Base-by-base conservation (phyloP, 2,329 filamentous ascomycete species). In the Alternaria postmessia region DNA sequence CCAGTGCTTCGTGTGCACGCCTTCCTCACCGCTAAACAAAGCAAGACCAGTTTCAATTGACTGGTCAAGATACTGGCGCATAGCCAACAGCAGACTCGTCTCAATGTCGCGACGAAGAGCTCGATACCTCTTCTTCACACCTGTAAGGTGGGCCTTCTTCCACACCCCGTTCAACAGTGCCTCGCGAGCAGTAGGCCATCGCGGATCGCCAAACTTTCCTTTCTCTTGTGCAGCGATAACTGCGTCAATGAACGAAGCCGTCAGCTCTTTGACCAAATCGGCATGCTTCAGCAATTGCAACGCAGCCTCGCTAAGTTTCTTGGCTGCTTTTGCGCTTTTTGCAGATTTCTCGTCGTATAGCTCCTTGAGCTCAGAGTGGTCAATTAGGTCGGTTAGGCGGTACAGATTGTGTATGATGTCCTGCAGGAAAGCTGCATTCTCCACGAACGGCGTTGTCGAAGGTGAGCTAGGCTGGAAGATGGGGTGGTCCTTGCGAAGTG, bases 31-130 rank as follows among this genome's bases (percentile, higher is more conserved):
- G 34, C 58, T 68, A 51, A 71, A 69, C 14, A 70, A 53, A 16
- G 69, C 65, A 7, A 74, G 56, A 1, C 70, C 72, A 7, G 70
- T 73, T 26, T 75, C 71, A n/a, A 65, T 62, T 2, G 71, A 70
- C 56, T 72, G 72, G 30, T 75, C 71, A 22, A 74, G 61, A 55
- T 73, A 72, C 56, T 72, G 68, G 51, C 73, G 63, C 54, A 75
- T 61, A n/a, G 70, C 69, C 22, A 72, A 49, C 30, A 75, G 38
- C 16, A 75, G 61, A 26, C 66, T 59, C 26, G 64, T 65, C 34
- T 75, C 70, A 12, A 73, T 62, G n/a, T 75, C 71, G 36, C 60
- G 61, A 24, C 70, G 61, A 2, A 75, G 46, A 6, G 62, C 46
- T 7, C 65, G 51, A 18, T 73, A 51, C 51, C 67, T 72, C 65